These are phyloP conservation scores for Marsdenia floribunda DNA, from an alignment of 257 asterid genomes.

Conservation along the genomic window DNA sequence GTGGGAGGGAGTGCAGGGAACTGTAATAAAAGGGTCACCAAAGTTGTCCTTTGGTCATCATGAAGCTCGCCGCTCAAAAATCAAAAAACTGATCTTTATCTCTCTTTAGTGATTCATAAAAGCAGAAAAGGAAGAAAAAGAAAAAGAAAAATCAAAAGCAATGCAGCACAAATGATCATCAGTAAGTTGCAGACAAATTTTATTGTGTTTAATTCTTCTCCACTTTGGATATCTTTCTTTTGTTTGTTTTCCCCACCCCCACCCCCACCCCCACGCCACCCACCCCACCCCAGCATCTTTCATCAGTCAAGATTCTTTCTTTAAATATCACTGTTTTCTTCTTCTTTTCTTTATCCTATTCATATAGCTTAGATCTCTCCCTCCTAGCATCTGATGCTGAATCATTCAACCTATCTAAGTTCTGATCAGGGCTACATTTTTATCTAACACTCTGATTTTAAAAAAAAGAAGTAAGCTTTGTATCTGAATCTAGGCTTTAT, in stretches of 20 bases:
- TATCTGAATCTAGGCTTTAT: not conserved
- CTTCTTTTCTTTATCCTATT: too few relatives aligned
- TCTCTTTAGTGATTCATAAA: constrained; percentile 19
- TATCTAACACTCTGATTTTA: too few relatives aligned
- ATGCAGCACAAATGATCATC: constrained; percentile 3
- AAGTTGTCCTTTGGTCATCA: constrained; percentile 40
- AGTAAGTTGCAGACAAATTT: constrained; percentile 40
- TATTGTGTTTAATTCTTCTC: constrained; percentile 26
- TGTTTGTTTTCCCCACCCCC: not conserved
- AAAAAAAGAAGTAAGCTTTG: not conserved
- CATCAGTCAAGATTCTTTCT: not conserved
- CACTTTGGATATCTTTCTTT: constrained; percentile 24
- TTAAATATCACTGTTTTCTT: not conserved
- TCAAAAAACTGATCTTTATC: constrained; percentile 15
- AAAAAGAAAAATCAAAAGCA: not conserved
- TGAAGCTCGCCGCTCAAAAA: constrained; percentile 66
- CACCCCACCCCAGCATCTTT: too few relatives aligned
- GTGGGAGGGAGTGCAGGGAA: too few relatives aligned
- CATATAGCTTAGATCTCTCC: not conserved
- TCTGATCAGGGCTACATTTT: not conserved
- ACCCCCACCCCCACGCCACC: too few relatives aligned
- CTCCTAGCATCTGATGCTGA: constrained; percentile 5
- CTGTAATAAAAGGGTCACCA: constrained; percentile 24
- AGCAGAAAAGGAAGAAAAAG: constrained; percentile 8
- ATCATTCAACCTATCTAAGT: not conserved